Evolutionary conservation across 2,329 filamentous ascomycete species (phyloP).

Genomic region (Corinectria fuckeliana): DNA sequence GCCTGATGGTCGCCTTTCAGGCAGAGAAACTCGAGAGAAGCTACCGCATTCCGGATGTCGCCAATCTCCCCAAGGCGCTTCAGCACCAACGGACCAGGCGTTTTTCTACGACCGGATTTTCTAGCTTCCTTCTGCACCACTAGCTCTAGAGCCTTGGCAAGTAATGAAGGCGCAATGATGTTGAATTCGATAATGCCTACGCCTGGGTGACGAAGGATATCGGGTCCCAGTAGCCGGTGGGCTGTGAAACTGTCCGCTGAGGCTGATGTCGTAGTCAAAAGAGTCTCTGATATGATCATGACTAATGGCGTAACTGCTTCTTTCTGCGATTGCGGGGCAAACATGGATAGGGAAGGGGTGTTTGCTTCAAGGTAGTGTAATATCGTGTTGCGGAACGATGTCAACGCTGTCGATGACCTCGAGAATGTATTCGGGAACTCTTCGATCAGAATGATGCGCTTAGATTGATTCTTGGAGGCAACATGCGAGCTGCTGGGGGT

Average conservation of each 20-base stretch:
- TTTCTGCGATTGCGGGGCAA: slow-evolving; percentile 48
- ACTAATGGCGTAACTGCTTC: slow-evolving; percentile 74
- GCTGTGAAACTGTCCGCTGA: slow-evolving; percentile 92
- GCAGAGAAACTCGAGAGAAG: slow-evolving; percentile 90
- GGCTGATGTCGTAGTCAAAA: slow-evolving; percentile 83
- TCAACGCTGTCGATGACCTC: slow-evolving; percentile 67
- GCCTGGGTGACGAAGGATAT: slow-evolving; percentile 81
- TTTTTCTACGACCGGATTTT: slow-evolving; percentile 75
- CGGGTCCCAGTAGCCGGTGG: slow-evolving; percentile 85
- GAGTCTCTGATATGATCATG: slow-evolving; percentile 89
- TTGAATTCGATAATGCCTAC: slow-evolving; percentile 91
- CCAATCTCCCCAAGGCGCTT: slow-evolving; percentile 84
- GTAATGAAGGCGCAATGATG: slow-evolving; percentile 82
- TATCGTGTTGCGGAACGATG: slow-evolving; percentile 77
- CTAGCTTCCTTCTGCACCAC: slow-evolving; percentile 86
- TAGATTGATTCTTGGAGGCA: slow-evolving; percentile 26
- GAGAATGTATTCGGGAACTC: slow-evolving; percentile 82
- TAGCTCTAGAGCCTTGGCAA: slow-evolving; percentile 82
- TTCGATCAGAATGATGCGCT: slow-evolving; percentile 75
- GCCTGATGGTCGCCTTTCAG: slow-evolving; percentile 77
- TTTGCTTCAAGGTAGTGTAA: slow-evolving; percentile 76
- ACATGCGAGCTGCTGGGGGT: slow-evolving; percentile 29
- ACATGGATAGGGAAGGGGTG: slow-evolving; percentile 61
- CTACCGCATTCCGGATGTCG: slow-evolving; percentile 91
- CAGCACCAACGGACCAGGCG: slow-evolving; percentile 79